Base-by-base conservation (phyloP, 139 green algal species). In the Spirogloea muscicola region DNA sequence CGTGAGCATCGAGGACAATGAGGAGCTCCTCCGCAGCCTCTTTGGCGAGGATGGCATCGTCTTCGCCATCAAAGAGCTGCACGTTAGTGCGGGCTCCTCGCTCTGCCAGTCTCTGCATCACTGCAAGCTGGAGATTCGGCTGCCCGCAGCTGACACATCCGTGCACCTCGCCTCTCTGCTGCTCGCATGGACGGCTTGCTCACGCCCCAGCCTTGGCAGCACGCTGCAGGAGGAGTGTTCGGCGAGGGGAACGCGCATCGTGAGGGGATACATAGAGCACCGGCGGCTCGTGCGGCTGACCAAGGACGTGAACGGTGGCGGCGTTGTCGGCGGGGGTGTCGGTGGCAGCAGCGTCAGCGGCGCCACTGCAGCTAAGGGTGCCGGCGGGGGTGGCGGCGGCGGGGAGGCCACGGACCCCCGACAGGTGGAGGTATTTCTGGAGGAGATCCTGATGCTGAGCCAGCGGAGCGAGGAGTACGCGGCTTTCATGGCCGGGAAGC, bases 401-500 rank as follows among this genome's bases (percentile, higher is more conserved):
- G 42, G 16, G n/a, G 70, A 49, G 1, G 41, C 18, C 5, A 38
- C 89, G 31, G 82, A 93, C 51, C 82, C 87, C 0, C 67, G 85
- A 27, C 69, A 88, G 55, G 82, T 95, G 52, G 91, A 96, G 70
- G 65, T 27, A 0, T 77, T 77, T 29, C 62, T 96, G 40, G 81
- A 89, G 42, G 92, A 97, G 82, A 83, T 97, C 71, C 79, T 96
- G 33, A 43, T 88, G 58, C 79, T 97, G 72, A 86, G 84, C 68
- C 85, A 90, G 78, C 75, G 88, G 38, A 83, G 85, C 42, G 90
- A 97, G 86, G 92, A 98, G 84, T 98, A 97, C 88, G 91, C 87
- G 16, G 18, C 31, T 6, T 80, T 80, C 64, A 80, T 80, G 66
- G 16, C 38, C 9, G 64, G 41, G 4, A 80, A 79, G 61, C 36